phyloP scores from a whole-genome alignment of 257 asterid species.

The Paraleonurus japonicus region DNA sequence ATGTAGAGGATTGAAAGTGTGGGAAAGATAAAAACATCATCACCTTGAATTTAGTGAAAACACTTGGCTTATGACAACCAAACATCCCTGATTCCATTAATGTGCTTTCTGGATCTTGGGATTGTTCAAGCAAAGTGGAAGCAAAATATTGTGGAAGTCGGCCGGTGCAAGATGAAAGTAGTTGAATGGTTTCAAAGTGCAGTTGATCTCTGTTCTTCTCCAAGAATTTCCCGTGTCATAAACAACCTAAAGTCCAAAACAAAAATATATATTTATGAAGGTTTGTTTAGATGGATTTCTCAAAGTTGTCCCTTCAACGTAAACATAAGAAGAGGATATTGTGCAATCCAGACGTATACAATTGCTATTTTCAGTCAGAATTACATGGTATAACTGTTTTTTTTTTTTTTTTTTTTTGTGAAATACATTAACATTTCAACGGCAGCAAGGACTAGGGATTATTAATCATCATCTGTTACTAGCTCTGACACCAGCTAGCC shows the following conservation, averaged over 20 bases:
- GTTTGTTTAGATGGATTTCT: neutral
- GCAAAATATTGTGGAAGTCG: slow-evolving; percentile 62
- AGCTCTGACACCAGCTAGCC: neutral
- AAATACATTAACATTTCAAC: neutral
- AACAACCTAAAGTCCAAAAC: slow-evolving; percentile 47
- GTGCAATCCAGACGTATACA: neutral
- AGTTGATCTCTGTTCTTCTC: slow-evolving; percentile 86
- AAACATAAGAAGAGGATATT: neutral
- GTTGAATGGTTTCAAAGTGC: slow-evolving; percentile 62
- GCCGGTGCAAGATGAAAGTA: slow-evolving; percentile 63
- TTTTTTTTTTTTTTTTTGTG: too few species aligned
- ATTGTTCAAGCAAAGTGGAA: slow-evolving; percentile 25
- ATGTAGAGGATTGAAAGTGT: neutral
- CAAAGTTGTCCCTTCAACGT: neutral
- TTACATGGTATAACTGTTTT: neutral
- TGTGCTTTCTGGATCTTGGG: slow-evolving; percentile 38
- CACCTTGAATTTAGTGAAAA: slow-evolving; percentile 81
- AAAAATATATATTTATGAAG: neutral
- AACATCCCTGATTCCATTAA: slow-evolving; percentile 34
- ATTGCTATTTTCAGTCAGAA: neutral
- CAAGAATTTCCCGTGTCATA: slow-evolving; percentile 81
- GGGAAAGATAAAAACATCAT: slow-evolving; percentile 13
- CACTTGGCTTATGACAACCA: slow-evolving; percentile 67
- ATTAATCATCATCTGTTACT: neutral
- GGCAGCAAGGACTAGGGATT: neutral